Conservation (phyloP, 169 alveolate species). For the Plasmodium coatneyi region DNA sequence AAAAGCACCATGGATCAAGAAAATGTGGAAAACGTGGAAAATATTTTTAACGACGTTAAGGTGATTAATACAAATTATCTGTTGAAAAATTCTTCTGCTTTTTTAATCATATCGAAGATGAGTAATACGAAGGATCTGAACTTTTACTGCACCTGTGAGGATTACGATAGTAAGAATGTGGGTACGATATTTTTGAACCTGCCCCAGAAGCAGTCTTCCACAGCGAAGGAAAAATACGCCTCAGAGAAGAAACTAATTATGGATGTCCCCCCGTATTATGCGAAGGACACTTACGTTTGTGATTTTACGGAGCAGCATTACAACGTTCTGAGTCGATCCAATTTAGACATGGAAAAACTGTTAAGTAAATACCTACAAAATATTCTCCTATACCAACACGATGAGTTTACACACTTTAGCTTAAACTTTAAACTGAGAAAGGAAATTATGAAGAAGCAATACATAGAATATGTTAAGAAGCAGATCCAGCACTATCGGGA, state of each 20-base stretch:
- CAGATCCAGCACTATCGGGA: constrained; percentile 13
- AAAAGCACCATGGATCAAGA: constrained; percentile 46
- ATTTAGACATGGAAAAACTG: background rate
- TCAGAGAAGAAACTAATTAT: background rate
- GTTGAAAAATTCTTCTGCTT: constrained; percentile 32
- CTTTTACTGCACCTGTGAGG: constrained; percentile 64
- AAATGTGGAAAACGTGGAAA: constrained; percentile 37
- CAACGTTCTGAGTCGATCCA: background rate
- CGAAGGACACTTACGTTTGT: constrained; percentile 41
- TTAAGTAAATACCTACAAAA: background rate
- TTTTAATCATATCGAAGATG: constrained; percentile 44
- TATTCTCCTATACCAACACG: background rate
- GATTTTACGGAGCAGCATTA: constrained; percentile 33
- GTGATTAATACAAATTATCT: constrained; percentile 18
- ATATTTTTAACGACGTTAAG: constrained; percentile 26
- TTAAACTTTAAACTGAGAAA: constrained; percentile 33
- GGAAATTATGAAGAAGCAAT: constrained; percentile 34
- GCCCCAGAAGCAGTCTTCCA: background rate
- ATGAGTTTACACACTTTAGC: constrained; percentile 35
- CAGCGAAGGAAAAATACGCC: background rate
- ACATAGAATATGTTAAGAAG: constrained; percentile 32
- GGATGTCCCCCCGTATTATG: constrained; percentile 44
- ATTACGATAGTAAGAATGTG: constrained; percentile 29
- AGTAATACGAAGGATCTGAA: constrained; percentile 20
- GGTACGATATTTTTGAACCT: constrained; percentile 34